Conservation (phyloP, 441 rosid species). For the Erodium moschatum region DNA sequence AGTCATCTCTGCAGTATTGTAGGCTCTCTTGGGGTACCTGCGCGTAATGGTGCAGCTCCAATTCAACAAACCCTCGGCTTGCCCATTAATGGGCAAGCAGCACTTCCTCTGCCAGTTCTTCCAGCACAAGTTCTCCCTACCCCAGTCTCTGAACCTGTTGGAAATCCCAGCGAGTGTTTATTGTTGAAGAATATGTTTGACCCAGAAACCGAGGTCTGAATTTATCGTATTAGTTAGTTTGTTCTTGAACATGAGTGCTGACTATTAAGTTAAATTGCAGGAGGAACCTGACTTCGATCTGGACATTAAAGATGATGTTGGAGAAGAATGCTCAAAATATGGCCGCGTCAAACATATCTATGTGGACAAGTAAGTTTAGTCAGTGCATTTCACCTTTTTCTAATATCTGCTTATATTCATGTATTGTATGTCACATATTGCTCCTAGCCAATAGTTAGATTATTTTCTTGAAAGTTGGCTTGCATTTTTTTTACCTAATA, state of each 20-base stretch:
- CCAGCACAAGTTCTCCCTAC: slow-evolving; percentile 21
- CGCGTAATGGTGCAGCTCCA: slow-evolving; percentile 47
- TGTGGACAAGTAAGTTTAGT: slow-evolving; percentile 63
- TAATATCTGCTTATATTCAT: neutral
- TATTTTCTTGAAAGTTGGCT: too few relatives aligned
- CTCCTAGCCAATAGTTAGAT: too few relatives aligned
- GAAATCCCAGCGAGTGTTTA: slow-evolving; percentile 69
- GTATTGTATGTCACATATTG: neutral
- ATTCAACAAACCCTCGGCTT: slow-evolving; percentile 39
- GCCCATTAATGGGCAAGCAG: slow-evolving; percentile 43
- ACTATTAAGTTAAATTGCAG: slow-evolving; percentile 36
- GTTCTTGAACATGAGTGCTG: slow-evolving; percentile 5
- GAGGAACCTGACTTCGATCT: slow-evolving; percentile 67
- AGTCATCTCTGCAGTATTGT: slow-evolving; percentile 38
- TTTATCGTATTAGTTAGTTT: slow-evolving; percentile 10
- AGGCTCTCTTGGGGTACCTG: slow-evolving; percentile 56
- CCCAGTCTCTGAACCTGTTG: slow-evolving; percentile 48
- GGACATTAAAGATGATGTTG: slow-evolving; percentile 72
- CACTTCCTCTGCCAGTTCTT: slow-evolving; percentile 31
- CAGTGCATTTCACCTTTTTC: too few relatives aligned
- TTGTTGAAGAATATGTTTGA: slow-evolving; percentile 84
- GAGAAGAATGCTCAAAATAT: slow-evolving; percentile 69
- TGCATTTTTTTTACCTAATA: too few relatives aligned
- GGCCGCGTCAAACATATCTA: slow-evolving; percentile 58
- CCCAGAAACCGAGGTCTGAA: slow-evolving; percentile 68